phyloP scores from a whole-genome alignment of 1,284 basidiomycete species.

The Meripilus lineatus region DNA sequence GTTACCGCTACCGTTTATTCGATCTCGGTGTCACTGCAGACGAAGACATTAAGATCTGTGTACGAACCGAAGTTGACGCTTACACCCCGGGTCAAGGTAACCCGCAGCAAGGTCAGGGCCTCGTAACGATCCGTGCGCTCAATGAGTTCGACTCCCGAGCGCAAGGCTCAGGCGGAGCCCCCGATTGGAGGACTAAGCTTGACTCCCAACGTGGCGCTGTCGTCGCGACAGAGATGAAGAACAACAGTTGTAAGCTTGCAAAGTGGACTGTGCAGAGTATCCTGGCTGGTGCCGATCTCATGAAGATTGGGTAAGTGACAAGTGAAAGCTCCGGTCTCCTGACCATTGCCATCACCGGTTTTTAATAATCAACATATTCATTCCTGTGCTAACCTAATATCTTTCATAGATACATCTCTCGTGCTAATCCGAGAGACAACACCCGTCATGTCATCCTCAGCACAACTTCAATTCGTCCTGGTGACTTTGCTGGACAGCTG shows the following conservation, averaged over 20 bases:
- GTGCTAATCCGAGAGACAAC: constrained; percentile 90
- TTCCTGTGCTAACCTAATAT: background rate
- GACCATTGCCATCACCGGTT: background rate
- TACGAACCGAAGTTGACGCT: constrained; percentile 96
- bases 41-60: constrained; percentile 87
- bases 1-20: constrained; percentile 95
- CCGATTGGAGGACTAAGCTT: constrained; percentile 95
- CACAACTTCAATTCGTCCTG: constrained; percentile 91
- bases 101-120: constrained; percentile 69
- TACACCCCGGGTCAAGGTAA: constrained; percentile 66
- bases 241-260: constrained; percentile 97
- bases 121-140: constrained; percentile 91
- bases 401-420: constrained; percentile 78
- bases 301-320: constrained; percentile 89
- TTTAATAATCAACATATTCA: background rate
- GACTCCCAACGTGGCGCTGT: constrained; percentile 97
- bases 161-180: constrained; percentile 87
- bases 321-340: too few relatives aligned
- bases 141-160: constrained; percentile 97
- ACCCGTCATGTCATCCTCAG: constrained; percentile 95
- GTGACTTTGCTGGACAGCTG: constrained; percentile 92
- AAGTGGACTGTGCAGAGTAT: constrained; percentile 97
- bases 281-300: constrained; percentile 91
- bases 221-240: constrained; percentile 99
- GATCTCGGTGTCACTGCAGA: constrained; percentile 89